Conservation (phyloP, 495 filamentous ascomycete genomes). For the Antarctomyces pellizariae region DNA sequence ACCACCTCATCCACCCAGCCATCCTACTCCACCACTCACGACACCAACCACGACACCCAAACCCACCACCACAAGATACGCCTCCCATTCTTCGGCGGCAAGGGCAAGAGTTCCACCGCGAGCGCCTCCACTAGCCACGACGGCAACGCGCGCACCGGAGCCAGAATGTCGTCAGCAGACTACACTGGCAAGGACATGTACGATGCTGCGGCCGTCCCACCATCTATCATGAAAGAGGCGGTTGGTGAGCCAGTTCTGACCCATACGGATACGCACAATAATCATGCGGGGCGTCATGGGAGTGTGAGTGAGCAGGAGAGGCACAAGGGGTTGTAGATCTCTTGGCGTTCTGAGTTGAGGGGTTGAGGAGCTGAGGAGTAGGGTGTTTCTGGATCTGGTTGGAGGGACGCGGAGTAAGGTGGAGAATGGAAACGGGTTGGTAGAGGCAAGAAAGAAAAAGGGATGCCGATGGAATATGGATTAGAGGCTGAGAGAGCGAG, state of each 20-base stretch:
- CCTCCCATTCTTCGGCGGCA: no score
- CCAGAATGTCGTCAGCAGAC: neutral
- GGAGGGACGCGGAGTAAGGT: no score
- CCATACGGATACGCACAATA: constrained; percentile 15
- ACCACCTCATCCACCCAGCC: neutral
- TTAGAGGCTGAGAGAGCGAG: no score
- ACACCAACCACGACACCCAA: neutral
- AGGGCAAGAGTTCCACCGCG: no score
- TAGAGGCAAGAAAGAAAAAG: no score
- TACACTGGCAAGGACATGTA: constrained; percentile 15
- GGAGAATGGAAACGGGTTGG: no score
- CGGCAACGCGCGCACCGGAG: neutral
- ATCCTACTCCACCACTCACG: neutral
- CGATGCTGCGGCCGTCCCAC: constrained; percentile 24
- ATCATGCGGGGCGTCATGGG: constrained; percentile 18
- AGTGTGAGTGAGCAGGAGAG: constrained; percentile 17
- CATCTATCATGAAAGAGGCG: constrained; percentile 17
- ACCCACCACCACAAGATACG: neutral
- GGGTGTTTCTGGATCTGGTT: no score
- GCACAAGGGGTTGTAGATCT: constrained; percentile 15
- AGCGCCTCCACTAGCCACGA: neutral
- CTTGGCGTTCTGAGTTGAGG: no score
- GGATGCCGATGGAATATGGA: no score
- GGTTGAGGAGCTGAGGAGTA: no score
- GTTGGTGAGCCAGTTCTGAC: constrained; percentile 17